These are phyloP conservation scores for Pezicula carpinea DNA, from an alignment of 2,329 filamentous ascomycete genomes.

Conservation along the genomic window DNA sequence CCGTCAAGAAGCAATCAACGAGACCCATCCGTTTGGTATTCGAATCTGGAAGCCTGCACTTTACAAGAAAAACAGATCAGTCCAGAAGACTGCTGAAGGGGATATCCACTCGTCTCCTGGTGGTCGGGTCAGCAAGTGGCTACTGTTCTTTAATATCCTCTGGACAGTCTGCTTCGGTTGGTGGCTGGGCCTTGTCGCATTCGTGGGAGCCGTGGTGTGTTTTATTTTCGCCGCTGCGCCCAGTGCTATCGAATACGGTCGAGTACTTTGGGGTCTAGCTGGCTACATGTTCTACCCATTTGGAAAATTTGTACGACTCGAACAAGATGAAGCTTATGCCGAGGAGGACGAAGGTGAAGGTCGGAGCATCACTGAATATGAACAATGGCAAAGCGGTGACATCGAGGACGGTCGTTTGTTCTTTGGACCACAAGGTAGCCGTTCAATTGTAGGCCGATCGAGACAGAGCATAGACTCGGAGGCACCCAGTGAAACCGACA, in stretches of 20 bases:
- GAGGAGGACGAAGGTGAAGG: constrained; percentile 95
- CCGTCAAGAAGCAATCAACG: constrained; percentile 94
- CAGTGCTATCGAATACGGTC: constrained; percentile 81
- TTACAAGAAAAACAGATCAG: constrained; percentile 96
- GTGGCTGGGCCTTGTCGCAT: constrained; percentile 82
- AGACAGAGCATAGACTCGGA: constrained; percentile 84
- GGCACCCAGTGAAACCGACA: constrained; percentile 74
- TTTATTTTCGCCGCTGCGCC: constrained; percentile 73
- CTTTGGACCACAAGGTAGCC: constrained; percentile 73
- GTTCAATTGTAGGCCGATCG: constrained; percentile 80
- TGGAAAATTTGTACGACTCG: constrained; percentile 88
- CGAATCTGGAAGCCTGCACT: constrained; percentile 97
- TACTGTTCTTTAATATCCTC: constrained; percentile 81
- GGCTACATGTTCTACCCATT: constrained; percentile 93
- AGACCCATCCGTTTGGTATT: constrained; percentile 98
- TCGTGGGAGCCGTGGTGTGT: constrained; percentile 71
- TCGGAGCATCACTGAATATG: constrained; percentile 95
- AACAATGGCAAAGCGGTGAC: constrained; percentile 98
- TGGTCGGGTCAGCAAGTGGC: constrained; percentile 75
- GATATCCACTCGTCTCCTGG: constrained; percentile 96
- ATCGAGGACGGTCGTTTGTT: constrained; percentile 93
- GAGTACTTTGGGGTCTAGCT: constrained; percentile 76
- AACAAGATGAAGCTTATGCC: constrained; percentile 89
- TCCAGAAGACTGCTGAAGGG: constrained; percentile 91
- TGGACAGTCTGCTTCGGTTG: constrained; percentile 94